Percentiles rank a stretch among this genome's conserved stretches.
Conservation (phyloP, 1,284 basidiomycete species). For the Apiotrichum gracile region DNA sequence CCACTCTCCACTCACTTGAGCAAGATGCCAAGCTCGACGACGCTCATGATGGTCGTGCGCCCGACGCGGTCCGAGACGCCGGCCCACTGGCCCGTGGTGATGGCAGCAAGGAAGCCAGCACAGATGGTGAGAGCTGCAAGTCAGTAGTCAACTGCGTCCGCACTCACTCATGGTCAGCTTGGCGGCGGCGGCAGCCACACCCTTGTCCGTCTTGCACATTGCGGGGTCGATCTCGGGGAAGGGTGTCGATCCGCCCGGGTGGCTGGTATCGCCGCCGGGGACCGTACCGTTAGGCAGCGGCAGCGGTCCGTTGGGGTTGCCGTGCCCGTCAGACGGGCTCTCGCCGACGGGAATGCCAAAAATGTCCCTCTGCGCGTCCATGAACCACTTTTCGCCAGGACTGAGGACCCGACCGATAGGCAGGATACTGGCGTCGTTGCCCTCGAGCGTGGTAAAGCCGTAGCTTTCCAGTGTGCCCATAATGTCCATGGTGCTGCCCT, state of each 20-base stretch:
- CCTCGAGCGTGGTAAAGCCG: background rate
- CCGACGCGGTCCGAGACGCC: conserved; percentile 71
- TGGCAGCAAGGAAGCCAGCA: conserved; percentile 72
- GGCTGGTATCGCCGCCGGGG: background rate
- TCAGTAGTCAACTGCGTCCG: background rate
- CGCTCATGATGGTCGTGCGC: conserved; percentile 65
- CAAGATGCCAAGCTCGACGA: conserved; percentile 64
- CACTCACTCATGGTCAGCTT: conserved; percentile 57
- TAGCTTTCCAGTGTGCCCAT: no score
- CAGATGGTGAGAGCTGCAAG: conserved; percentile 59
- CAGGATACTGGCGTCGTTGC: background rate
- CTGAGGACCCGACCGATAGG: conserved; percentile 38
- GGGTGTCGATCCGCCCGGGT: conserved; percentile 4
- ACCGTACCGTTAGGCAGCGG: background rate
- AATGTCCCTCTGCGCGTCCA: conserved; percentile 33
- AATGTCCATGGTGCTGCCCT: background rate
- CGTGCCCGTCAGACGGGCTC: background rate
- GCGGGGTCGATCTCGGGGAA: conserved; percentile 43
- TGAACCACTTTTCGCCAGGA: conserved; percentile 43
- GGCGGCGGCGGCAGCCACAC: conserved; percentile 65
- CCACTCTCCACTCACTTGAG: conserved; percentile 56
- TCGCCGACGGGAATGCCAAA: conserved; percentile 15
- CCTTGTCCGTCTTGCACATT: conserved; percentile 62
- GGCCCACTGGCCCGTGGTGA: conserved; percentile 86
- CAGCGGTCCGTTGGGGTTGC: background rate